Evolutionary conservation across 2,329 filamentous ascomycete genomes (phyloP), one percentile per base, ranked within the genome.

Genomic region (Penicillium vulpinum): DNA sequence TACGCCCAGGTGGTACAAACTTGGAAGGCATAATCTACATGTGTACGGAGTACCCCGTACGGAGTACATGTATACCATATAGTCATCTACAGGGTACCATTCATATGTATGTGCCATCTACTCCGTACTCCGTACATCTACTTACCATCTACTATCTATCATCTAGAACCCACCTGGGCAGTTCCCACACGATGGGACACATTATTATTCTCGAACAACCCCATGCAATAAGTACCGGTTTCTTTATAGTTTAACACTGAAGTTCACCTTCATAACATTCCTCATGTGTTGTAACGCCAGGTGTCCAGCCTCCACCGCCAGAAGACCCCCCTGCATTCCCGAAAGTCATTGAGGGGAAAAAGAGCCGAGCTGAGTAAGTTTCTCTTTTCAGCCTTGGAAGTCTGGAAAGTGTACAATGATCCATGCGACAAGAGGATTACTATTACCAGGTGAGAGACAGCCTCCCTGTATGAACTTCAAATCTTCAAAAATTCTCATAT

Each of bases 251-350:
- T 28, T 28, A 13, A 46, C 28, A 29, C 6, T n/a, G n/a, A n/a
- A n/a, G n/a, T 44, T 29, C n/a, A n/a, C 11, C n/a, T 28, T 8
- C 16, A 8, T 9, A 22, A 38, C 33, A 39, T 53, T 52, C 31
- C n/a, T 29, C 29, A 54, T 58, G 54, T 54, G 39, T 31, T 58
- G 57, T 53, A 53, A 56, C 6, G 44, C 36, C 31, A 50, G 52
- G 41, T 29, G n/a, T n/a, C 18, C 41, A 38, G 47, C 41, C 51
- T 49, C 26, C 35, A 47, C 54, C 52, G 35, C 53, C 21, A 40
- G 35, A 22, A 15, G 31, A 28, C 26, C 41, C 47, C 61, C 61
- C 61, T 63, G 45, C 61, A 10, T 62, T 38, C 31, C 47, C 26
- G 16, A 28, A 51, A 28, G 11, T 7, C 11, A 43, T 15, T 16